These are phyloP conservation scores for Trypanosoma brucei DNA, from an alignment of 208 protist genomes.

Conservation along the genomic window DNA sequence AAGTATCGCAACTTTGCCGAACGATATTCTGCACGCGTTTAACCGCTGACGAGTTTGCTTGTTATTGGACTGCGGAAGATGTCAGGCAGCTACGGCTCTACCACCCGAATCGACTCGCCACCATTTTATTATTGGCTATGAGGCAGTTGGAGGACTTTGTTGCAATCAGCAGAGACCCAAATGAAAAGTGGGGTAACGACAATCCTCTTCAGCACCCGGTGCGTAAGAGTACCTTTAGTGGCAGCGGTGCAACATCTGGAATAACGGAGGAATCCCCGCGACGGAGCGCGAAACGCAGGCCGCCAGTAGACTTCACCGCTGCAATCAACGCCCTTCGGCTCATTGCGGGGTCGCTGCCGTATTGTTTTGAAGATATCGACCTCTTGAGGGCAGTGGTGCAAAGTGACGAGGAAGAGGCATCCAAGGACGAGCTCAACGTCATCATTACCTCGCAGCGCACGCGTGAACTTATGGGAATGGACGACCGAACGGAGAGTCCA, in stretches of 20 bases:
- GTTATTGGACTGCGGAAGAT: slow-evolving; percentile 23
- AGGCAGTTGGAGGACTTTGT: slow-evolving; percentile 21
- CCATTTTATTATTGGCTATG: slow-evolving; percentile 11
- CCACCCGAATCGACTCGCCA: slow-evolving; percentile 19
- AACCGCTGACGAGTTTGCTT: slow-evolving; percentile 10
- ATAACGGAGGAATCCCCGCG: too few species aligned
- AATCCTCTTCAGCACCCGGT: too few species aligned
- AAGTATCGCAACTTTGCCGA: slow-evolving; percentile 10
- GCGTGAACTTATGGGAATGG: neutral
- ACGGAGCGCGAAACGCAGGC: too few species aligned
- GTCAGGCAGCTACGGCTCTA: slow-evolving; percentile 21
- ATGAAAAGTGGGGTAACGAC: neutral
- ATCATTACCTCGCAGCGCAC: slow-evolving; percentile 18
- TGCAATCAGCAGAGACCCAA: neutral
- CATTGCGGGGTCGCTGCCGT: slow-evolving; percentile 16
- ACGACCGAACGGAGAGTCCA: slow-evolving; percentile 10
- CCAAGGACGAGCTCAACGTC: slow-evolving; percentile 1
- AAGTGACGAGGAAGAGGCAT: slow-evolving; percentile 5
- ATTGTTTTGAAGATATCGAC: slow-evolving; percentile 25
- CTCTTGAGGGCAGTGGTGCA: neutral
- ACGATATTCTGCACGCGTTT: slow-evolving; percentile 17
- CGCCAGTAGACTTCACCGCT: slow-evolving; percentile 10
- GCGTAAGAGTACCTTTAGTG: too few species aligned
- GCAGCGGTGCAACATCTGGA: too few species aligned
- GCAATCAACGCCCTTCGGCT: slow-evolving; percentile 19